Evolutionary conservation across 2,329 filamentous ascomycete species (phyloP), one percentile per base, ranked within the genome.

Genomic region (Cordyceps farinosa): DNA sequence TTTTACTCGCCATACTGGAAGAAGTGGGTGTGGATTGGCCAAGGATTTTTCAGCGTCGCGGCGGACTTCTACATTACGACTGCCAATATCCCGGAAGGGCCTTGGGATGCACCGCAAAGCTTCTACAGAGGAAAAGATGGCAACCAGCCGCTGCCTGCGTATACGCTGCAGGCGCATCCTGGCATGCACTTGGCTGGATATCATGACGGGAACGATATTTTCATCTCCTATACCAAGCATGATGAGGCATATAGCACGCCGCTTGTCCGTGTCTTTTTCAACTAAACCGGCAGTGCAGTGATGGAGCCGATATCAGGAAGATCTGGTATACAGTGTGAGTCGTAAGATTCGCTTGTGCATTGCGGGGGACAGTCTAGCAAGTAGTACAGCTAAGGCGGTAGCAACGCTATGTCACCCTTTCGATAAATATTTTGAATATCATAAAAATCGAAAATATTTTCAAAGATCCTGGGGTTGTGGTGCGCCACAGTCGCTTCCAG

Each of bases 1-100:
- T 69, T 67, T 64, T 69, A 65, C 56, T 67, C 63, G 29, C 55
- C 63, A n/a, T 58, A 38, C 30, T 66, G 64, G 61, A 57, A 65
- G 59, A 65, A 61, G n/a, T 69, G 65, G 34, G 64, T 69, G 47
- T 69, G 67, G 68, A 66, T 69, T 44, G 68, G 68, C n/a, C 68
- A 69, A 62, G 62, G 34, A 10, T 59, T 8, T 32, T n/a, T 65
- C 27, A 61, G 62, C 61, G 57, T 68, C 36, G 63, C 36, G 40
- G 67, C 68, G 8, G 68, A 69, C 32, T 69, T 69, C 40, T 67
- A 55, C 45, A 67, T 69, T 42, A 66, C 68, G 32, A 67, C 66
- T 48, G 67, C 68, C 1, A 52, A 63, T 11, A 64, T 55, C 30
- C 67, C 67, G 11, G 50, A 61, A 29, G 65, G 65, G 1, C 65